phyloP scores from a whole-genome alignment of 176 grass and related monocot genomes.

The Eleusine coracana region DNA sequence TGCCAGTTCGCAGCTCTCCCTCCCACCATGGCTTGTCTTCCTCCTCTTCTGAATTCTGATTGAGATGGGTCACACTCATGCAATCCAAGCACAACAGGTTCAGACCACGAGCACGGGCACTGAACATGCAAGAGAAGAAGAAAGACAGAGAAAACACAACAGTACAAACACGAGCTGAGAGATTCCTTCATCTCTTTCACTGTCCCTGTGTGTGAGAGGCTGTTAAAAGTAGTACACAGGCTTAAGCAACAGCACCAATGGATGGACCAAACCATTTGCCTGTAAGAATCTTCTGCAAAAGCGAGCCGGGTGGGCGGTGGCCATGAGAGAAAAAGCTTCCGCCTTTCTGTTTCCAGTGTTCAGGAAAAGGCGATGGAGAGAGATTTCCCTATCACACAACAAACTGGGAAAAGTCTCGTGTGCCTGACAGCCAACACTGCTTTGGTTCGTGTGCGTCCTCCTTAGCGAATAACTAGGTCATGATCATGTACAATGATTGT shows the following conservation, averaged over 20 bases:
- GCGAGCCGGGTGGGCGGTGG: conserved; percentile 6
- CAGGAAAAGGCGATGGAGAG: not conserved
- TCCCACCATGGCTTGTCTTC: conserved; percentile 50
- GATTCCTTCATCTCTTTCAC: conserved; percentile 45
- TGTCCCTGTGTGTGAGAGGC: not conserved
- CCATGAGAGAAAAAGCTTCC: conserved; percentile 34
- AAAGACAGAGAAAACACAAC: not conserved
- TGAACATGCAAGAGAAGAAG: not conserved
- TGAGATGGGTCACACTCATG: conserved; percentile 44
- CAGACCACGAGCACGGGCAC: conserved; percentile 39
- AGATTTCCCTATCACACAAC: conserved; percentile 48
- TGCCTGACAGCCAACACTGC: conserved; percentile 8
- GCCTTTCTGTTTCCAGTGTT: conserved; percentile 53
- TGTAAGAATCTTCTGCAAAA: conserved; percentile 47
- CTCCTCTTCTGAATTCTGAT: not conserved
- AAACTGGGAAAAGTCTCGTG: conserved; percentile 34
- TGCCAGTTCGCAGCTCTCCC: conserved; percentile 40
- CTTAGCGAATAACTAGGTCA: conserved; percentile 34
- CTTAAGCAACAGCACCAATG: conserved; percentile 31
- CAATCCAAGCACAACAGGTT: conserved; percentile 34
- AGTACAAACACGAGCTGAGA: not conserved
- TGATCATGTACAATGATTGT: conserved; percentile 36
- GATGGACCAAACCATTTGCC: conserved; percentile 37
- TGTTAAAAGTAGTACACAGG: conserved; percentile 26
- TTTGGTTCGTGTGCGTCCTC: conserved; percentile 34